Base-by-base conservation (phyloP, 192 early-diverging fungal species). In the Phycomyces blakesleeanus region DNA sequence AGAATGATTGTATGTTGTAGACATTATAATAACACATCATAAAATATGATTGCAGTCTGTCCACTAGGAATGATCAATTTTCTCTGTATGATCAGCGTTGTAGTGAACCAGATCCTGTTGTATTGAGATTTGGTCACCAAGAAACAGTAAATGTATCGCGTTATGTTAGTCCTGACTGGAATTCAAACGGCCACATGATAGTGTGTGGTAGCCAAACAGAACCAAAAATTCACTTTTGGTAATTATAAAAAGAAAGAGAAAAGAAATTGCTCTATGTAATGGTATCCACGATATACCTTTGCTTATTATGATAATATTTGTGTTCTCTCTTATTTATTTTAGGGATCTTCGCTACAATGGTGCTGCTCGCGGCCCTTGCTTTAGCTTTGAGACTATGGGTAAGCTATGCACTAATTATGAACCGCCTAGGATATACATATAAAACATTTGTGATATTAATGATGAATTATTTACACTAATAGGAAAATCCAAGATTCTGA, bases 101-200 rank as follows among this genome's bases (percentile, higher is more conserved):
- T n/a, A 15, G 26, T 58, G 64, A 41, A 20, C 21, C 27, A 6
- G 29, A 61, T 22, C 49, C 18, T 51, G 38, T 61, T 39, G 14
- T 37, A 20, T 22, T 66, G 38, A 55, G 44, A 39, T 58, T 56
- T 37, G 64, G 55, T 9, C 26, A 34, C 11, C 5, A 18, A 22
- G 60, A 54, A 41, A 16, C 18, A 20, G 64, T 39, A 37, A 66
- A 56, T 37, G 22, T 57, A 38, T 58, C 55, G 14, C 11, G 64
- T 4, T 58, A 44, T 51, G 37, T 51, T 1, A 9, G 49, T 5
- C 64, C 64, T 8, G 64, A 66, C 22, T 51, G 55, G 44, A 55
- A 66, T 51, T 26, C 38, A 14, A 66, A 66, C 57, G 64, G 64
- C 15, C 55, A 57, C 18, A 66, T 34, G n/a, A 34, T 66, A 1